Base-by-base conservation (phyloP, 768 basidiomycete genomes). In the Neoboletus brunneissimus region DNA sequence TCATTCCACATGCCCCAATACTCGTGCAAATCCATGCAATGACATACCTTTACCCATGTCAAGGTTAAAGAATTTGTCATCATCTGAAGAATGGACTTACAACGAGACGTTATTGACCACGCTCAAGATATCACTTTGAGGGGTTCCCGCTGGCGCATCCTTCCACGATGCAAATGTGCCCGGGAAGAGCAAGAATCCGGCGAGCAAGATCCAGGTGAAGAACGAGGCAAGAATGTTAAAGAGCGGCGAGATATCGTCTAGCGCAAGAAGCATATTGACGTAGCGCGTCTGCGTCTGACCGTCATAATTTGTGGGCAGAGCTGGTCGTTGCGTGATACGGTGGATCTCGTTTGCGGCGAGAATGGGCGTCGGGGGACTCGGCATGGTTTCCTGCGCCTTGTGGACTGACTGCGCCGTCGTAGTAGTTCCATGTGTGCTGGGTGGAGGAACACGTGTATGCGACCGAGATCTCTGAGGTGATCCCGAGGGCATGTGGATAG, bases 151-250 rank as follows among this genome's bases (percentile, higher is more conserved):
- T 46, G 63, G 58, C 27, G 43, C 38, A 13, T 59, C 18, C 18
- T 61, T 37, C 69, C 79, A 73, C 51, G 77, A 83, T 11, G 78
- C 74, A 66, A 86, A 86, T 8, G 84, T 85, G 48, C 82, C 81
- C 2, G 84, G 84, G 58, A 86, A 83, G 29, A 86, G 72, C 18
- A 86, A 71, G 64, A 86, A 86, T 9, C 84, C 84, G 10, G 83
- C 84, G 23, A 86, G 72, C 50, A 85, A 62, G 53, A 86, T 77
- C 84, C 84, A 86, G 10, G 81, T 84, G 60, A 81, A 85, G 70
- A 86, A 84, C 9, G 75, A 75, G 3, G 81, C 77, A n/a, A 79
- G 64, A 15, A 82, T 53, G 53, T 84, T 82, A 65, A 79, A 74
- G 41, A 79, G 22, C 4, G 67, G 60, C 18, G 83, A 81, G 43